These are phyloP conservation scores for Annona cherimola DNA, from an alignment of 164 flowering plant species.

Conservation along the genomic window DNA sequence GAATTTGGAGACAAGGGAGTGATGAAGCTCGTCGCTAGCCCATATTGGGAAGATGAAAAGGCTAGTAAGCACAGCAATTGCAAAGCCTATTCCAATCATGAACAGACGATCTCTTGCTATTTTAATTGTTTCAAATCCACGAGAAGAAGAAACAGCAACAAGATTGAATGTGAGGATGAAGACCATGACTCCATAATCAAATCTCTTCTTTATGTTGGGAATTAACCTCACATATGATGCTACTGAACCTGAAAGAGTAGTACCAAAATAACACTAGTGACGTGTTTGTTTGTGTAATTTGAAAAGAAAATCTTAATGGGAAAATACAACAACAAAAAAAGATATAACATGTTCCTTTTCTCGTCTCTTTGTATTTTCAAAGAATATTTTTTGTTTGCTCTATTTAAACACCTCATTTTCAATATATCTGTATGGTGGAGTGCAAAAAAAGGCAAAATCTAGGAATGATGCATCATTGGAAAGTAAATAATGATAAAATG, in stretches of 20 bases:
- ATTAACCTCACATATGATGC: constrained; percentile 47
- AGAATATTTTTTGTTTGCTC: too few species aligned
- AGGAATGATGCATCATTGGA: too few species aligned
- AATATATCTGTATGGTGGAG: too few species aligned
- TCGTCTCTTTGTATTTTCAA: too few species aligned
- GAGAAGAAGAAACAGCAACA: constrained; percentile 56
- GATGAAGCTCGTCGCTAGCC: constrained; percentile 77
- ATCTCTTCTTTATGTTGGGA: constrained; percentile 54
- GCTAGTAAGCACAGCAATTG: constrained; percentile 48
- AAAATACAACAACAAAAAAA: too few species aligned
- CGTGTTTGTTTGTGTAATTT: too few species aligned
- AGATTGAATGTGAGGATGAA: constrained; percentile 77
- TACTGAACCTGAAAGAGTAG: constrained; percentile 45
- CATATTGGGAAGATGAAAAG: constrained; percentile 60
- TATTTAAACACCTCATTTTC: too few species aligned
- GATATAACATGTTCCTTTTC: too few species aligned
- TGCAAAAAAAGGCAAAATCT: too few species aligned
- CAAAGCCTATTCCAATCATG: constrained; percentile 62
- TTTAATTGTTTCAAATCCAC: constrained; percentile 35
- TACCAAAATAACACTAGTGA: too few species aligned
- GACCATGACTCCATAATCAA: constrained; percentile 74
- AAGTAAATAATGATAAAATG: too few species aligned
- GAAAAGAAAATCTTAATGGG: too few species aligned
- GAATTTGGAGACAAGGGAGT: constrained; percentile 43
- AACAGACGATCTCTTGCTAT: constrained; percentile 55